Percentiles rank a stretch among this genome's conserved stretches.
Conservation (phyloP, 1,284 basidiomycete genomes). For the Cronartium quercuum region DNA sequence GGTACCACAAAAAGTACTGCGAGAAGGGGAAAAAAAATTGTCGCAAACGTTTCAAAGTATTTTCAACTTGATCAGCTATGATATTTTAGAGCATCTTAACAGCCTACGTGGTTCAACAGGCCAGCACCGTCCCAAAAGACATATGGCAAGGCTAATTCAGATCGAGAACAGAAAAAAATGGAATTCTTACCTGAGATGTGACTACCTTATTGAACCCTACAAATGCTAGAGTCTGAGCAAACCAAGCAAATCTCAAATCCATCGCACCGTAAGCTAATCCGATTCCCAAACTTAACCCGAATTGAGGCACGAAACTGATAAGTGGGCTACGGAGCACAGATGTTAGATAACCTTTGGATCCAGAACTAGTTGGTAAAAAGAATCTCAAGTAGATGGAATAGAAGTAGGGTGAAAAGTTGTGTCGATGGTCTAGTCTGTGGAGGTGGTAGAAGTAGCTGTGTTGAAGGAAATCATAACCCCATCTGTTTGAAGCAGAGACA, state of each 20-base stretch:
- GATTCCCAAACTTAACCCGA: constrained; percentile 60
- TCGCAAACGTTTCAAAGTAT: neutral
- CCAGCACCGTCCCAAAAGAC: too few species aligned
- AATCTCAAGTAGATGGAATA: constrained; percentile 75
- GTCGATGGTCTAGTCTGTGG: constrained; percentile 82
- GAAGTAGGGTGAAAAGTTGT: constrained; percentile 98
- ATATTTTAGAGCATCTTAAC: too few species aligned
- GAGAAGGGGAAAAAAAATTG: neutral
- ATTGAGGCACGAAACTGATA: constrained; percentile 59
- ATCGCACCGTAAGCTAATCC: constrained; percentile 62
- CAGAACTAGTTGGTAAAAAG: neutral
- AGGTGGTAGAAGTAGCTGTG: constrained; percentile 93
- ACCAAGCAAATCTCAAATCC: constrained; percentile 72
- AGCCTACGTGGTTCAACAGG: too few species aligned
- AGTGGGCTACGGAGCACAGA: constrained; percentile 45
- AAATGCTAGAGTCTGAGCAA: constrained; percentile 82
- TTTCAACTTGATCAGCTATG: too few species aligned
- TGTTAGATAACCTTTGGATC: neutral
- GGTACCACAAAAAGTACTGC: constrained; percentile 97
- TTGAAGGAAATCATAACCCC: constrained; percentile 86
- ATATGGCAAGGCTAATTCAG: too few species aligned
- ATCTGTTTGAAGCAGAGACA: too few species aligned
- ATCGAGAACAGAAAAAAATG: neutral
- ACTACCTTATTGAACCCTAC: constrained; percentile 97
- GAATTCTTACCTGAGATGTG: constrained; percentile 73